A percentile compares a stretch with the other conserved stretches of the same genome.
phyloP scores from a whole-genome alignment of 140 eudicot genomes.

The Anethum foeniculum region DNA sequence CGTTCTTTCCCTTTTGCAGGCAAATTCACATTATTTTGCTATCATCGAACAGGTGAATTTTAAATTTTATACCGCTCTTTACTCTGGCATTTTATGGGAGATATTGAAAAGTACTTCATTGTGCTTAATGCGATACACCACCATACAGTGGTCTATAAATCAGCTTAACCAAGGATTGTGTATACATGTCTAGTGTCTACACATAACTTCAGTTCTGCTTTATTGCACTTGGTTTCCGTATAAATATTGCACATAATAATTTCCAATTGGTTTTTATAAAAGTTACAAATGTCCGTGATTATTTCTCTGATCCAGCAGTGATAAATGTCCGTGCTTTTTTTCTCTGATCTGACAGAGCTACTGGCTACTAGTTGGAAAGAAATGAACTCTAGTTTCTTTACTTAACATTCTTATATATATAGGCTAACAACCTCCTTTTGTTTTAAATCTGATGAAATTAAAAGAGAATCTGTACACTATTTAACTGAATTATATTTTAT shows the following conservation, averaged over 20 bases:
- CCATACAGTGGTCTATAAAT: neutral
- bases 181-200: neutral
- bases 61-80: neutral
- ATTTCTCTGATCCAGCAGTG: neutral
- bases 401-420: neutral
- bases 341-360: neutral
- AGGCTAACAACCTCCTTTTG: neutral
- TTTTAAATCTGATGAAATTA: neutral
- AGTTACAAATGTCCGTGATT: neutral
- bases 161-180: neutral
- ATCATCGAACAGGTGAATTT: constrained; percentile 81
- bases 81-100: neutral
- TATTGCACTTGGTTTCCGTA: neutral
- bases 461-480: neutral
- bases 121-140: neutral
- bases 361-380: neutral
- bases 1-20: constrained; percentile 49
- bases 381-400: neutral
- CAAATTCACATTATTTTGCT: constrained; percentile 95
- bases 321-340: neutral
- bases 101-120: neutral
- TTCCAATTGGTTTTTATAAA: neutral
- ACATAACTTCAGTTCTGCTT: neutral
- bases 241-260: neutral
- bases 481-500: neutral